phyloP scores from a whole-genome alignment of 176 grass and related monocot species.

The Elaeis guineensis region DNA sequence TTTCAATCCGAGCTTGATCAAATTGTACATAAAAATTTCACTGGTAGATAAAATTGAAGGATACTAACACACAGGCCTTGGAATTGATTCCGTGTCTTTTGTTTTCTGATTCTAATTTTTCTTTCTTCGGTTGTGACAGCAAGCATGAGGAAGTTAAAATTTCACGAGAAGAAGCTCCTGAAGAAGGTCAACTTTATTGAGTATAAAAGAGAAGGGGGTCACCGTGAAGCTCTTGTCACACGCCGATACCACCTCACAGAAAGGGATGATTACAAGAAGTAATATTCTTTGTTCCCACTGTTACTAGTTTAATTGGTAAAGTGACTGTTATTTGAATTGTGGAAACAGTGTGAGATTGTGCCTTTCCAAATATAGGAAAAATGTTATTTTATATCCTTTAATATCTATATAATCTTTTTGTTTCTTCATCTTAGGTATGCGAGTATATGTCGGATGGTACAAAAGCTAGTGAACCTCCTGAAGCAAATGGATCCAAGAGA shows the following conservation, averaged over 20 bases:
- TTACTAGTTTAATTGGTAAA: too few species aligned
- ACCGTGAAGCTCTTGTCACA: conserved; percentile 38
- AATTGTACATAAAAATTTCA: too few species aligned
- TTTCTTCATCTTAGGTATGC: conserved; percentile 28
- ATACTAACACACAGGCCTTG: too few species aligned
- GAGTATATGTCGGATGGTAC: conserved; percentile 46
- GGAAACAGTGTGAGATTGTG: too few species aligned
- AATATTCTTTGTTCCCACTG: background rate
- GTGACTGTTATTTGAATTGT: too few species aligned
- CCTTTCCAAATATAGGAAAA: too few species aligned
- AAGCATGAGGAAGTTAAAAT: conserved; percentile 52
- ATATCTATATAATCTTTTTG: background rate
- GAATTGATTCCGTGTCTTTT: too few species aligned
- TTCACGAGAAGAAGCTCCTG: conserved; percentile 55
- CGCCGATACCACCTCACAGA: conserved; percentile 40
- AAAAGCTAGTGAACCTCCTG: conserved; percentile 55
- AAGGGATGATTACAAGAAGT: conserved; percentile 68
- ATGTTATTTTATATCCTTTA: background rate
- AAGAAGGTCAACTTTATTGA: conserved; percentile 50
- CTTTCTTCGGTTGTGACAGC: background rate
- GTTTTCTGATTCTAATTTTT: too few species aligned
- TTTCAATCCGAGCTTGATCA: too few species aligned
- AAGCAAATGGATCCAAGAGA: conserved; percentile 88
- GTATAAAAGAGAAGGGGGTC: conserved; percentile 35
- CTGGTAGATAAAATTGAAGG: too few species aligned